Evolutionary conservation across 192 early-diverging fungal genomes (phyloP).

Genomic region (Gonapodya sp.): DNA sequence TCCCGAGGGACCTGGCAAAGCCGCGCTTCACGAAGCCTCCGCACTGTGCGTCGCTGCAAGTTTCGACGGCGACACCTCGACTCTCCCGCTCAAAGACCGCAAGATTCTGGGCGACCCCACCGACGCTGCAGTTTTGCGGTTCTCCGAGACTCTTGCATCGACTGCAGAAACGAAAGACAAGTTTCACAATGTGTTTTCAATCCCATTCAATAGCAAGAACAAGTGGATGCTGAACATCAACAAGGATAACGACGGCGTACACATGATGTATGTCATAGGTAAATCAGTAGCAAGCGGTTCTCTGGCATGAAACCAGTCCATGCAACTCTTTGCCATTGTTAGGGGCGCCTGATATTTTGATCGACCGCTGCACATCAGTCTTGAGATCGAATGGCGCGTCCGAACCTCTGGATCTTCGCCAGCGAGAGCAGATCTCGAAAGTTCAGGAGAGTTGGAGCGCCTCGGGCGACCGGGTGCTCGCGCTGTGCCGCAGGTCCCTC

Average conservation of each 20-base stretch:
- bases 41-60: constrained; percentile 57
- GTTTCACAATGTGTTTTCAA: constrained; percentile 29
- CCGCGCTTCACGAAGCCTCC: constrained; percentile 27
- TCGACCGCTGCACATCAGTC: constrained; percentile 34
- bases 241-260: constrained; percentile 15
- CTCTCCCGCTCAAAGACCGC: constrained; percentile 45
- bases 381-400: constrained; percentile 27
- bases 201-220: constrained; percentile 69
- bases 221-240: constrained; percentile 30
- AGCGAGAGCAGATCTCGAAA: constrained; percentile 20
- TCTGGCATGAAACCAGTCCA: background rate
- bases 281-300: background rate
- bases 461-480: constrained; percentile 46
- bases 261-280: constrained; percentile 51
- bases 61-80: constrained; percentile 41
- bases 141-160: constrained; percentile 35
- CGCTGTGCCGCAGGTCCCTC: constrained; percentile 19
- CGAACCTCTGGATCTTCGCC: constrained; percentile 25
- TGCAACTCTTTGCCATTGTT: background rate
- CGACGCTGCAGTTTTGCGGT: constrained; percentile 69
- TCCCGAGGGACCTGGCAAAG: constrained; percentile 1
- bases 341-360: constrained; percentile 69
- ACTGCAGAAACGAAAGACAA: constrained; percentile 6
- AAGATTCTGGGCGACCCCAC: constrained; percentile 72
- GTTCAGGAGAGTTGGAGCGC: constrained; percentile 43